Evolutionary conservation across 2,329 filamentous ascomycete genomes (phyloP).

Genomic region (Emergomyces pasteurianus): DNA sequence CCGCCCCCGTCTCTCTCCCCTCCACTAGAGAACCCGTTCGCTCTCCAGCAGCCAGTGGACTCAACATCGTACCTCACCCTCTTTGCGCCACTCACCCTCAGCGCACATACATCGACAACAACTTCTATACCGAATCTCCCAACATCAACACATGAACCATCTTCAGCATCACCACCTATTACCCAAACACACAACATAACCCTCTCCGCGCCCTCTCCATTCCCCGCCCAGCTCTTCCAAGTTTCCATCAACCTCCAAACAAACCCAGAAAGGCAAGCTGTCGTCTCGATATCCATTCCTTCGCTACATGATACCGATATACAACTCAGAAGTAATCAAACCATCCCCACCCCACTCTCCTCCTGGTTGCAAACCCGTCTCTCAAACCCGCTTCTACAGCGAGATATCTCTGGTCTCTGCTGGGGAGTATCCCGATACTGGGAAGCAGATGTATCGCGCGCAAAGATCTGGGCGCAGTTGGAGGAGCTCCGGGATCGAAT

Average conservation of each 20-base stretch:
- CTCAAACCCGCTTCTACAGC: constrained; percentile 22
- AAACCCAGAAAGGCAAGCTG: constrained; percentile 22
- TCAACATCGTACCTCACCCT: constrained; percentile 57
- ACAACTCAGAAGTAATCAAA: constrained; percentile 1
- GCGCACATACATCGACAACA: constrained; percentile 16
- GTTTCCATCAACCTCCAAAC: constrained; percentile 25
- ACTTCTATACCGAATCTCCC: not conserved
- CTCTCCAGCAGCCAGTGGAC: constrained; percentile 40
- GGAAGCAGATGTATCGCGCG: constrained; percentile 28
- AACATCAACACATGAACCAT: constrained; percentile 9
- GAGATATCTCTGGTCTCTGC: constrained; percentile 30
- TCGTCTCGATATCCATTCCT: constrained; percentile 22
- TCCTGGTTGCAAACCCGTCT: constrained; percentile 26
- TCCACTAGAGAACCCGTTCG: constrained; percentile 53
- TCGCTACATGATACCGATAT: constrained; percentile 8
- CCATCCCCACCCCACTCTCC: constrained; percentile 19
- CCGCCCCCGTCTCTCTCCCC: constrained; percentile 20
- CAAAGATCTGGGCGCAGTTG: constrained; percentile 23
- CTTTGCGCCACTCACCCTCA: constrained; percentile 56
- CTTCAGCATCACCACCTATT: constrained; percentile 8
- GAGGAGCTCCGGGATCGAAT: constrained; percentile 1
- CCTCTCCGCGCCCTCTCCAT: constrained; percentile 26
- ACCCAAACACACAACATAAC: constrained; percentile 25
- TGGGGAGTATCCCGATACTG: constrained; percentile 32
- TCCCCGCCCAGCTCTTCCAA: constrained; percentile 23